These are phyloP conservation scores for Raffaelea deltoideospora DNA, from an alignment of 2,329 filamentous ascomycete species.

Conservation along the genomic window DNA sequence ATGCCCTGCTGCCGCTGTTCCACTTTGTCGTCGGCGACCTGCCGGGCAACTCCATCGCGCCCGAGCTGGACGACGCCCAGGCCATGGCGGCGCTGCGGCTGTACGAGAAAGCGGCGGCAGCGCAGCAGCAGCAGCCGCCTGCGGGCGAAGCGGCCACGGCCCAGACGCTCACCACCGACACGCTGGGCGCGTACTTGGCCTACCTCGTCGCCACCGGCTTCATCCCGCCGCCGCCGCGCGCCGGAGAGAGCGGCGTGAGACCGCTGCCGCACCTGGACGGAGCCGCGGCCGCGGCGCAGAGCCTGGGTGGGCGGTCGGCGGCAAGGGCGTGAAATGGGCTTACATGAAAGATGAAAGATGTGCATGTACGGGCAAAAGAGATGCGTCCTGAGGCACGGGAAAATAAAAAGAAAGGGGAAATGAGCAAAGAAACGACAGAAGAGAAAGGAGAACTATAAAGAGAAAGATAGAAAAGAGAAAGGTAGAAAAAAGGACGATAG, in stretches of 20 bases:
- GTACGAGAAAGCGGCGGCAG: too few relatives aligned
- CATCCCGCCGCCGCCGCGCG: slow-evolving; percentile 28
- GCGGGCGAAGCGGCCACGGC: slow-evolving; percentile 25
- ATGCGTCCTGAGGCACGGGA: not conserved
- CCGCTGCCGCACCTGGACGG: slow-evolving; percentile 2
- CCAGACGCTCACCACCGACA: slow-evolving; percentile 41
- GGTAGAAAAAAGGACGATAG: not conserved
- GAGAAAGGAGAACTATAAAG: not conserved
- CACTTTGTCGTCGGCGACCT: slow-evolving; percentile 58
- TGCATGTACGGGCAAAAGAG: not conserved
- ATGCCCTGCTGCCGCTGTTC: slow-evolving; percentile 60
- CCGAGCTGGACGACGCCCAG: slow-evolving; percentile 60
- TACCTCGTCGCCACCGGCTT: slow-evolving; percentile 51
- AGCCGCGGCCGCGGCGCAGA: too few relatives aligned
- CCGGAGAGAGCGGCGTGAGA: not conserved
- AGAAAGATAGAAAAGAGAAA: not conserved
- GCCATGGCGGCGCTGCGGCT: slow-evolving; percentile 44
- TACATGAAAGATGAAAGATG: not conserved
- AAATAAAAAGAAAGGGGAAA: not conserved
- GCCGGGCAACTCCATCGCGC: slow-evolving; percentile 54
- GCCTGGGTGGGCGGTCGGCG: too few relatives aligned
- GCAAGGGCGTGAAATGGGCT: too few relatives aligned
- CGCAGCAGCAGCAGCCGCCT: slow-evolving; percentile 34
- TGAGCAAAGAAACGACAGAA: not conserved
- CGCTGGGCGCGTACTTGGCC: slow-evolving; percentile 46